Percentiles rank a stretch among this genome's conserved stretches.
Conservation (phyloP, 179 eudicot genomes). For the Silene vulgaris region DNA sequence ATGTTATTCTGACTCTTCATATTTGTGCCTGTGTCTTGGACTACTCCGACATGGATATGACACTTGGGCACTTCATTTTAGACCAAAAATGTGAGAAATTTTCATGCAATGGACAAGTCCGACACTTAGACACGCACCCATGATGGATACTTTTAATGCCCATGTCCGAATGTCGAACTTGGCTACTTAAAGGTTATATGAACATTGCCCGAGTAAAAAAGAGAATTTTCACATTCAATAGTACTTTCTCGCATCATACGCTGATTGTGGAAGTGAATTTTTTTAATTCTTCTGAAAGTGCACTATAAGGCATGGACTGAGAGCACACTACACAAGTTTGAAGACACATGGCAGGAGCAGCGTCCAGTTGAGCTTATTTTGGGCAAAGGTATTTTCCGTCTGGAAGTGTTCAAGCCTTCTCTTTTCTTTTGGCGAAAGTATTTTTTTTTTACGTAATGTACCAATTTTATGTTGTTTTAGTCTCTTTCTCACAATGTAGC, state of each 20-base stretch:
- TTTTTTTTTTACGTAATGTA: background rate
- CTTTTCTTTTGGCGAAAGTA: slow-evolving; percentile 3
- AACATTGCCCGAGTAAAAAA: background rate
- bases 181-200: background rate
- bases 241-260: background rate
- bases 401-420: slow-evolving; percentile 5
- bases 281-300: slow-evolving; percentile 40
- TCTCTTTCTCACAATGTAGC: background rate
- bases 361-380: slow-evolving; percentile 71
- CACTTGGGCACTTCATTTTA: too few relatives aligned
- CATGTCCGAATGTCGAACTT: background rate
- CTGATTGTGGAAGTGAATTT: slow-evolving; percentile 8
- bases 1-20: too few relatives aligned
- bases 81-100: too few relatives aligned
- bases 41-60: too few relatives aligned
- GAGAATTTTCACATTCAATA: background rate
- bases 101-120: too few relatives aligned
- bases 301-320: slow-evolving; percentile 95
- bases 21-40: too few relatives aligned
- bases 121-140: too few relatives aligned
- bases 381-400: slow-evolving; percentile 66
- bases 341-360: slow-evolving; percentile 95
- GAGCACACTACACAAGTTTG: slow-evolving; percentile 90
- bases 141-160: too few relatives aligned
- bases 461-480: background rate